A percentile compares a stretch with the other conserved stretches of the same genome.
Evolutionary conservation across 371 early-diverging fungal species (phyloP).

Genomic region (Mucor racemosus): DNA sequence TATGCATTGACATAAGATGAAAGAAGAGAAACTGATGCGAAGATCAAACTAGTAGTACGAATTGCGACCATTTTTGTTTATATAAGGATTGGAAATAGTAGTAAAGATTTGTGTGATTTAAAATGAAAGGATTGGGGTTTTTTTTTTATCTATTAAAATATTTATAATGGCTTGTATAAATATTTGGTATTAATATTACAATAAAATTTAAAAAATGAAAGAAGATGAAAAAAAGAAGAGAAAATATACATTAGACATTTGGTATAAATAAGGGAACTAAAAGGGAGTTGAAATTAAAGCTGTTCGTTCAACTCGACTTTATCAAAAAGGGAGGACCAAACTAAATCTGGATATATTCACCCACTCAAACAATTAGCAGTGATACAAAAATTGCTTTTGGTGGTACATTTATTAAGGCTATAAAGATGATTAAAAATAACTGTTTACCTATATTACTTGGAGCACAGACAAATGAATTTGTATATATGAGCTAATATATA

Average conservation of each 20-base stretch:
- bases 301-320: background rate
- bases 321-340: constrained; percentile 11
- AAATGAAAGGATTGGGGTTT: constrained; percentile 5
- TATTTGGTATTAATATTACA: constrained; percentile 3
- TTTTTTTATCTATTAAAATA: background rate
- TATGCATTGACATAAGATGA: constrained; percentile 29
- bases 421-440: background rate
- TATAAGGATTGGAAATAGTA: background rate
- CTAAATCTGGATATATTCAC: constrained; percentile 14
- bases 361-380: constrained; percentile 7
- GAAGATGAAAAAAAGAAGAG: constrained; percentile 1
- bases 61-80: constrained; percentile 15
- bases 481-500: background rate
- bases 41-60: constrained; percentile 7
- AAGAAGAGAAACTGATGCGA: constrained; percentile 16
- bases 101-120: background rate
- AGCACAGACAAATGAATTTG: constrained; percentile 11
- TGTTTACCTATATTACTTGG: constrained; percentile 1
- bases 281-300: constrained; percentile 26
- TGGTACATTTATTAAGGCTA: constrained; percentile 2
- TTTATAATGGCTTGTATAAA: background rate
- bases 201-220: background rate
- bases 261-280: constrained; percentile 7
- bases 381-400: background rate
- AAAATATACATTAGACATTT: background rate